Percentiles rank a stretch among this genome's conserved stretches.
Conservation (phyloP, 805 yeast genomes). For the Zygoascus biomembranicola region DNA sequence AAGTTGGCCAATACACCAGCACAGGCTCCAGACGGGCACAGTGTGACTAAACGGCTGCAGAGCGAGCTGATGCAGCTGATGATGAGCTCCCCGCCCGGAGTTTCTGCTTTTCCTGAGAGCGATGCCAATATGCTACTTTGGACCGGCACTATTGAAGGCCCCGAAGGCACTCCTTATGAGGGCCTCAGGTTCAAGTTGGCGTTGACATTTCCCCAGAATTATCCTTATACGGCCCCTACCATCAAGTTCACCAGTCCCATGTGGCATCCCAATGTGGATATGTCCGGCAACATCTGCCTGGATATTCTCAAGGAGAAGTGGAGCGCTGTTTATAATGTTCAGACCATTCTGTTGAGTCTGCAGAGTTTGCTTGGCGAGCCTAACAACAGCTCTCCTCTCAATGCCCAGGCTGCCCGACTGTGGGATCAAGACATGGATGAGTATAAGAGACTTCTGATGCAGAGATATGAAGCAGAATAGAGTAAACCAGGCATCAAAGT, state of each 20-base stretch:
- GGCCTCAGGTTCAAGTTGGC: conserved; percentile 43
- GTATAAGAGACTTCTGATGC: conserved; percentile 32
- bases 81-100: conserved; percentile 43
- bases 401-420: conserved; percentile 48
- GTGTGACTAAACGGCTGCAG: conserved; percentile 44
- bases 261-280: conserved; percentile 61
- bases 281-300: conserved; percentile 56
- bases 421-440: conserved; percentile 41
- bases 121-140: conserved; percentile 46
- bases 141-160: conserved; percentile 54
- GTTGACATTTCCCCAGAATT: conserved; percentile 44
- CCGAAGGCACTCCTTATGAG: conserved; percentile 48
- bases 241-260: conserved; percentile 50
- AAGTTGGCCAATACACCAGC: background rate
- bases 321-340: conserved; percentile 57
- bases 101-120: conserved; percentile 46
- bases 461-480: conserved; percentile 31
- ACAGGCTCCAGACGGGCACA: conserved; percentile 33
- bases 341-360: conserved; percentile 48
- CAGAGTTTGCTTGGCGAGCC: conserved; percentile 59
- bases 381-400: conserved; percentile 47
- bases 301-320: conserved; percentile 58
- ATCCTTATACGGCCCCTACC: conserved; percentile 52
- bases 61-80: conserved; percentile 45
- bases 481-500: background rate